These are phyloP conservation scores for peach (Prunus persica) DNA, from an alignment of 306 rosid species.

Conservation along the genomic window DNA sequence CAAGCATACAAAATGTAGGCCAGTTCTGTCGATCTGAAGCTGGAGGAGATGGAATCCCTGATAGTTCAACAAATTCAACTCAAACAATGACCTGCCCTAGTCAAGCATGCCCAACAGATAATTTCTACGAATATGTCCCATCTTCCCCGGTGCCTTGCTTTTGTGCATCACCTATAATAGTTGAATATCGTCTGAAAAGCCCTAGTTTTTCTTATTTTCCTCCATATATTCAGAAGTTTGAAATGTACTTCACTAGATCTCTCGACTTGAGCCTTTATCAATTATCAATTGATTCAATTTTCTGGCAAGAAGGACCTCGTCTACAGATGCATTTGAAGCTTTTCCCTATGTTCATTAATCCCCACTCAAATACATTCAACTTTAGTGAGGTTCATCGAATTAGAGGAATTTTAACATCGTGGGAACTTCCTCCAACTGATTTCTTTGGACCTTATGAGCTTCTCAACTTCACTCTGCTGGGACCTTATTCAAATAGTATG, in stretches of 20 bases:
- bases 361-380: conserved; percentile 31
- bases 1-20: conserved; percentile 33
- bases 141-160: conserved; percentile 50
- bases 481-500: conserved; percentile 53
- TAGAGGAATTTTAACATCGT: conserved; percentile 31
- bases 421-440: conserved; percentile 51
- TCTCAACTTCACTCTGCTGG: conserved; percentile 58
- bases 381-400: conserved; percentile 51
- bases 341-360: conserved; percentile 41
- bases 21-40: conserved; percentile 51
- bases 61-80: conserved; percentile 25
- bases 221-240: conserved; percentile 40
- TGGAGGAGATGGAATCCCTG: conserved; percentile 17
- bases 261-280: conserved; percentile 52
- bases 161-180: conserved; percentile 74
- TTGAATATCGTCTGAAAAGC: conserved; percentile 86
- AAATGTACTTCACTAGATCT: conserved; percentile 38
- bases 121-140: conserved; percentile 57
- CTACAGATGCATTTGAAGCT: conserved; percentile 68
- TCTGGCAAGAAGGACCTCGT: conserved; percentile 85
- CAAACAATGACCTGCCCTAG: conserved; percentile 21
- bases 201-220: conserved; percentile 83
- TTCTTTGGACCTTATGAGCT: conserved; percentile 91
- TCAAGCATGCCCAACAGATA: conserved; percentile 57
- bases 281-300: conserved; percentile 44